Evolutionary conservation across 495 filamentous ascomycete genomes (phyloP).

Genomic region (Talaromyces borbonicus): DNA sequence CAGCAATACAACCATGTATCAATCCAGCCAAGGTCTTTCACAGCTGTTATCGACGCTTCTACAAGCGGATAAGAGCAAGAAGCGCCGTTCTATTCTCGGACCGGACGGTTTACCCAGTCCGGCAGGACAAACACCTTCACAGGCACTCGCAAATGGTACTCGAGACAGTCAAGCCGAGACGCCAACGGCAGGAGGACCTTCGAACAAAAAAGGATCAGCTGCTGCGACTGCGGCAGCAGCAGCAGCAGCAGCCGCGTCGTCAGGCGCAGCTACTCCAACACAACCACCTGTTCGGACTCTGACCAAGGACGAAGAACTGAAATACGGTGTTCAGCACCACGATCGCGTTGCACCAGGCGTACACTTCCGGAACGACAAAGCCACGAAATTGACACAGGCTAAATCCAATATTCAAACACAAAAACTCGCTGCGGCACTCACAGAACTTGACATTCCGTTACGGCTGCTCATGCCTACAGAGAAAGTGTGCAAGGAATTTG

Average conservation of each 20-base stretch:
- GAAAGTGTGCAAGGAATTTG: constrained; percentile 69
- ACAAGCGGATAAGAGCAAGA: constrained; percentile 77
- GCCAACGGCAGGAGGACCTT: constrained; percentile 20
- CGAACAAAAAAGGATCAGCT: constrained; percentile 42
- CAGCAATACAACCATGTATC: constrained; percentile 58
- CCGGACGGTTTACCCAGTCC: constrained; percentile 43
- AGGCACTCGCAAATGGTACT: constrained; percentile 12
- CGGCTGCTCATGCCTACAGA: constrained; percentile 80
- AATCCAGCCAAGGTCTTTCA: constrained; percentile 66
- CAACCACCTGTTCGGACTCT: constrained; percentile 55
- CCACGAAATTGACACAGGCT: constrained; percentile 70
- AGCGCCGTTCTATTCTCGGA: constrained; percentile 56
- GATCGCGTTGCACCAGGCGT: constrained; percentile 68
- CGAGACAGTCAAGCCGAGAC: constrained; percentile 31
- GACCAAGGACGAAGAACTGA: constrained; percentile 58
- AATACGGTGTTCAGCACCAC: constrained; percentile 77
- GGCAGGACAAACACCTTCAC: constrained; percentile 37
- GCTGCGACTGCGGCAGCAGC: constrained; percentile 13
- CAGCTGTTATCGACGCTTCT: constrained; percentile 70
- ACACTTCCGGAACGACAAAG: constrained; percentile 74
- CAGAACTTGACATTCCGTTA: constrained; percentile 69
- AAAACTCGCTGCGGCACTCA: constrained; percentile 67
- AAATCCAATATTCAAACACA: constrained; percentile 74
- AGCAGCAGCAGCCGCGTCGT: constrained; percentile 18
- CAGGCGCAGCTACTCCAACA: constrained; percentile 22